Conservation (phyloP, 306 rosid genomes). For the Cucumis hystrix region DNA sequence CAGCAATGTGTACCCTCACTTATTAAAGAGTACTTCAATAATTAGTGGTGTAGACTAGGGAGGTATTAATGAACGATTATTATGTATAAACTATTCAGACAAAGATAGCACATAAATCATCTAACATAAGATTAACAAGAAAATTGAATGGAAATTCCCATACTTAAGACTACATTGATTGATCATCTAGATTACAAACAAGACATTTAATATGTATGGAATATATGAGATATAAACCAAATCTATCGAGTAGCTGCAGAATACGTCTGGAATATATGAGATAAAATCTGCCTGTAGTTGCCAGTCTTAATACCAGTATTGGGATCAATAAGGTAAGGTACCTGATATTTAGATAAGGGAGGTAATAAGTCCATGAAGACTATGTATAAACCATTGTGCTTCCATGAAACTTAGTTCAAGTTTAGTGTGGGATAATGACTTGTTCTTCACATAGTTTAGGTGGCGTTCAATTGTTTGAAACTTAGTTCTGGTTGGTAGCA, state of each 20-base stretch:
- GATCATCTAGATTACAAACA: neutral
- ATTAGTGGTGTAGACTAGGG: neutral
- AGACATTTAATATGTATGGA: neutral
- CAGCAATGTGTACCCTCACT: neutral
- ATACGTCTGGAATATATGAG: conserved; percentile 60
- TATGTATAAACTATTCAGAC: neutral
- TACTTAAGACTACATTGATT: neutral
- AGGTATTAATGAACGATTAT: neutral
- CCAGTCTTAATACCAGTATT: conserved; percentile 56
- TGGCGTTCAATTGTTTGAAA: too few species aligned
- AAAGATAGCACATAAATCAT: neutral
- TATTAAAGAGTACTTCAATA: neutral
- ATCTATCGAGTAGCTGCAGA: conserved; percentile 16
- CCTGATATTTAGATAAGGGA: conserved; percentile 24
- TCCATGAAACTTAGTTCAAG: too few species aligned
- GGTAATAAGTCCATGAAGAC: neutral
- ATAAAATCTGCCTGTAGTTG: conserved; percentile 50
- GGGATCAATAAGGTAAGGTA: conserved; percentile 67
- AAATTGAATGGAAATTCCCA: neutral
- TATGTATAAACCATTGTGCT: neutral
- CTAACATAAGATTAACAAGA: neutral
- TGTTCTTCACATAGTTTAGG: too few species aligned
- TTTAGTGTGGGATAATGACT: too few species aligned
- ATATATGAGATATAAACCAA: neutral
- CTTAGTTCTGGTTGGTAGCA: too few species aligned